Base-by-base conservation (phyloP, 2,329 filamentous ascomycete species). In the Xylaria sp. region DNA sequence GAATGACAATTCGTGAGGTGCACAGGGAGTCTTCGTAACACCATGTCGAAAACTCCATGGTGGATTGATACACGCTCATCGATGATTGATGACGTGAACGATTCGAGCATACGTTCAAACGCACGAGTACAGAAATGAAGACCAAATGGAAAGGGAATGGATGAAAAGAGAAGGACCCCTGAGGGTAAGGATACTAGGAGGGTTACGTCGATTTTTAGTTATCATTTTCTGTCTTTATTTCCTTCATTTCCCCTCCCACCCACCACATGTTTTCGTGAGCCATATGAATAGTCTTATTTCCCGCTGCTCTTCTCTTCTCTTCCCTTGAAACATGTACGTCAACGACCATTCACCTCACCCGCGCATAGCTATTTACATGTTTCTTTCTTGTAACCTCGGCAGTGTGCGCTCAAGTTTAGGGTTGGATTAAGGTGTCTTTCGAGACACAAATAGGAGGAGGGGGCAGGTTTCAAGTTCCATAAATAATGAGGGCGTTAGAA, bases 401-500 rank as follows among this genome's bases (percentile, higher is more conserved):
- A 64, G 18, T 46, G n/a, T 52, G 23, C 23, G 23, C 43, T 52
- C 25, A 49, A 41, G 49, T n/a, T 9, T 23, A 54, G 28, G 25
- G 18, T 60, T 39, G 54, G 62, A 25, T 18, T 66, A 48, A 48
- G 41, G 15, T 56, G 48, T 56, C 39, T 43, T 25, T 20, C 7
- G 43, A 43, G 56, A 36, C 66, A 43, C 25, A 52, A 41, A 46
- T 25, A 43, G 48, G 67, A 59, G 46, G 33, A 36, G 8, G 31
- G 13, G 31, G 58, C 43, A 3, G 55, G 39, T 62, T 51, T 41
- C 41, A 15, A 46, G 57, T 70, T 46, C 49, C 33, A 67, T 70
- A 65, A 67, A 68, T 71, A 68, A 69, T 64, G 66, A 71, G 69
- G 66, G 66, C 65, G 65, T 65, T 70, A 62, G 52, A 65, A 68